Evolutionary conservation across 768 basidiomycete species (phyloP), one percentile per base, ranked within the genome.

Genomic region (Boletus vermiculosoides): DNA sequence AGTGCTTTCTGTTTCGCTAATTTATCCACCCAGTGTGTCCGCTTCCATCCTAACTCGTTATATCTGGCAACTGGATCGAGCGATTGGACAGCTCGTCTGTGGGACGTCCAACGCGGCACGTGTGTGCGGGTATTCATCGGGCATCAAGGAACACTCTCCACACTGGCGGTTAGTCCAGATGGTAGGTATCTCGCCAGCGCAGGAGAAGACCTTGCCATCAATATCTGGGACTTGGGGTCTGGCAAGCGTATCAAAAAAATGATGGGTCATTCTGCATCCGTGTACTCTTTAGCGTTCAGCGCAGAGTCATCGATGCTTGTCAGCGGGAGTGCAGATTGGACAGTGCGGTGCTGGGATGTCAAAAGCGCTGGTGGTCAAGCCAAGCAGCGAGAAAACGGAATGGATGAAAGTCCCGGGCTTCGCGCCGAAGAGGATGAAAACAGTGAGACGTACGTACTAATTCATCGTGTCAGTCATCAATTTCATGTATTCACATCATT

Each of bases 311-410:
- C 87, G 2, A 72, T 98, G 52, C 83, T 99, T 36, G 88, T 98
- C 13, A 95, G 92, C 56, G 95, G 95, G 7, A 83, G 90, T 25
- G 85, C 93, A 31, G 97, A 99, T 70, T 95, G 92, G 83, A 98
- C 97, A 0, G 94, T 98, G 18, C 81, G 96, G n/a, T 94, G 94
- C 55, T 99, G 97, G 97, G 97, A 99, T 70, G 87, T 97, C 36
- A 95, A 90, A 72, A 74, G 80, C 45, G 73, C 88, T 11, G 93
- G 92, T 12, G 90, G 90, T 1, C 80, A 78, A 25, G 73, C 64
- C 23, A 90, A 87, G 69, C 63, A 79, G 13, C 79, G 79, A 37
- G 85, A 84, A 68, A 86, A 84, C 65, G 85, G 83, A 28, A 62
- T 66, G 45, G 65, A 68, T 23, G 74, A 76, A 44, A 60, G 70